phyloP scores from a whole-genome alignment of 805 yeast species.

The Sungouiella blattae region DNA sequence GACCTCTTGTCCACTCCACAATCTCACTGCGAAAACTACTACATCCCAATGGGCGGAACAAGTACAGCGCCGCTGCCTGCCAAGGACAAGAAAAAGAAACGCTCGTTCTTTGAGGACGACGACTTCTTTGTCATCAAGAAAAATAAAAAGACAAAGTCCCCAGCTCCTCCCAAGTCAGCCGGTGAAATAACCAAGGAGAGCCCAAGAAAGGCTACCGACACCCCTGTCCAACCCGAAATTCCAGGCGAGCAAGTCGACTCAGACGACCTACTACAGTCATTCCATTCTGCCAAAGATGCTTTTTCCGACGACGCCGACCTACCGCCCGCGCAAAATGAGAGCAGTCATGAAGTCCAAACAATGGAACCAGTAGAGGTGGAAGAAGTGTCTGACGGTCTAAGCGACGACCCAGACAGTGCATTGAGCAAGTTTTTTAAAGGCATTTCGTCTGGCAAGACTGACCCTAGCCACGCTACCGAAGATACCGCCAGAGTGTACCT shows the following conservation, averaged over 20 bases:
- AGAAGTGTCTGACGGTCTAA: slow-evolving; percentile 1
- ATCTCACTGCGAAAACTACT: too few species aligned
- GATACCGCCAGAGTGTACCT: slow-evolving; percentile 29
- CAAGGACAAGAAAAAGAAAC: slow-evolving; percentile 9
- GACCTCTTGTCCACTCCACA: too few species aligned
- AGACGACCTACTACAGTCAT: slow-evolving; percentile 2
- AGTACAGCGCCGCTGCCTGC: slow-evolving; percentile 1
- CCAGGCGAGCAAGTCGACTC: not conserved
- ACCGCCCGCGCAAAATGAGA: not conserved
- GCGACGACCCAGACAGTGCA: slow-evolving; percentile 12
- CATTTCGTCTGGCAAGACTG: not conserved
- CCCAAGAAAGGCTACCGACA: not conserved
- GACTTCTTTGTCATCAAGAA: slow-evolving; percentile 28
- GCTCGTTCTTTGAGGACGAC: slow-evolving; percentile 18
- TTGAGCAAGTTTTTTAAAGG: slow-evolving; percentile 11
- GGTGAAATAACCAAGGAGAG: too few species aligned
- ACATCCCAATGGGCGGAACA: too few species aligned
- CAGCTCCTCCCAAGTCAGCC: too few species aligned
- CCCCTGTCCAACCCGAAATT: not conserved
- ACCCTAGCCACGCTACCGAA: slow-evolving; percentile 16
- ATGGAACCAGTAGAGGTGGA: not conserved
- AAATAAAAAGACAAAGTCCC: slow-evolving; percentile 9
- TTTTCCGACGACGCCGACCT: slow-evolving; percentile 3
- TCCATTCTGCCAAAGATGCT: slow-evolving; percentile 8
- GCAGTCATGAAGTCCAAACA: not conserved